These are phyloP conservation scores for Acacia concinna DNA, from an alignment of 331 rosid species.

Conservation along the genomic window DNA sequence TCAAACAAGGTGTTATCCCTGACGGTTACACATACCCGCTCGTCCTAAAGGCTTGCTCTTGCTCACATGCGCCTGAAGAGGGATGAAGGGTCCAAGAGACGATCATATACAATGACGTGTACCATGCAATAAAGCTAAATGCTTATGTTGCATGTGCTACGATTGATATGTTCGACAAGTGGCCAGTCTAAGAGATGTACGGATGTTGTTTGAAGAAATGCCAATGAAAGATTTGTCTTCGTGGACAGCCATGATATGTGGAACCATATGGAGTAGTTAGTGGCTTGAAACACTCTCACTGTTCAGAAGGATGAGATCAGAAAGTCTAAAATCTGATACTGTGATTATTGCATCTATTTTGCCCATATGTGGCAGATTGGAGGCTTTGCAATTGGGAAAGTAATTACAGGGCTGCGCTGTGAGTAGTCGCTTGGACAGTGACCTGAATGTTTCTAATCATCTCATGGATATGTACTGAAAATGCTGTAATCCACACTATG, in stretches of 20 bases:
- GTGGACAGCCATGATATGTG: conserved; percentile 51
- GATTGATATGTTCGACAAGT: conserved; percentile 48
- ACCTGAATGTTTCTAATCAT: conserved; percentile 43
- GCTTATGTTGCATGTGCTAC: conserved; percentile 39
- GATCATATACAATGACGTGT: conserved; percentile 17
- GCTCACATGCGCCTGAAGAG: conserved; percentile 29
- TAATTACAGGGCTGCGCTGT: conserved; percentile 42
- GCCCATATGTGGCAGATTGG: conserved; percentile 45
- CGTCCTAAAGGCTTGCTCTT: conserved; percentile 54
- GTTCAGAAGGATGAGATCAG: conserved; percentile 41
- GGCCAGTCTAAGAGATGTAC: conserved; percentile 49
- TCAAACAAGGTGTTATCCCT: conserved; percentile 33
- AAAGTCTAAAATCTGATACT: conserved; percentile 40
- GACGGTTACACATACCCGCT: conserved; percentile 50
- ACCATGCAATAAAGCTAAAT: conserved; percentile 12
- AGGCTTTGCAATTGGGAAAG: conserved; percentile 43
- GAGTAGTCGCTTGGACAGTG: conserved; percentile 42
- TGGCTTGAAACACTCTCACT: conserved; percentile 35
- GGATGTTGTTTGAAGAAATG: conserved; percentile 50
- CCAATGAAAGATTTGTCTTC: conserved; percentile 51
- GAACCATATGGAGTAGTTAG: conserved; percentile 35
- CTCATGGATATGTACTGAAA: conserved; percentile 50
- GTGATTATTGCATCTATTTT: conserved; percentile 42
- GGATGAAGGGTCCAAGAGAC: conserved; percentile 37
- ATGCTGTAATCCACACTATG: conserved; percentile 41